Evolutionary conservation across 2,329 filamentous ascomycete genomes (phyloP).

Genomic region (Trichoderma aggressivum): DNA sequence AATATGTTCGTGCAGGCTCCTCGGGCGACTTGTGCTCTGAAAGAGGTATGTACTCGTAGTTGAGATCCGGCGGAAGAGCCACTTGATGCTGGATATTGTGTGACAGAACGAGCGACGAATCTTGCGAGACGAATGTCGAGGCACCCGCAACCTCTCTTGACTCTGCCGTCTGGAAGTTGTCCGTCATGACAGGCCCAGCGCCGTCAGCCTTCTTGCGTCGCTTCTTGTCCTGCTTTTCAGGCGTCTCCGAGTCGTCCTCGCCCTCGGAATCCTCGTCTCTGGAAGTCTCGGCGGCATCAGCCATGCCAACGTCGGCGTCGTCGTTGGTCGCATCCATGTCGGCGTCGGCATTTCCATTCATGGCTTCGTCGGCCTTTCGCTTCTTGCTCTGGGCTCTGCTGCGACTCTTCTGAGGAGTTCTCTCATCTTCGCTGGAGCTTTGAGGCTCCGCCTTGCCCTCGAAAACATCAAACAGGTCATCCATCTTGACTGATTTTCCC

Average conservation of each 20-base stretch:
- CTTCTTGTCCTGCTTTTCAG: conserved; percentile 58
- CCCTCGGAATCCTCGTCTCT: conserved; percentile 35
- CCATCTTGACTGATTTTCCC: conserved; percentile 47
- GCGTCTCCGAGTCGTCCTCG: conserved; percentile 41
- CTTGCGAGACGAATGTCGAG: conserved; percentile 62
- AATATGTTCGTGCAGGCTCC: conserved; percentile 77
- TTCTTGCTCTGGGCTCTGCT: conserved; percentile 70
- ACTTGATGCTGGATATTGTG: conserved; percentile 99
- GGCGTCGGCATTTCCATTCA: conserved; percentile 48
- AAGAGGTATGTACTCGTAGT: conserved; percentile 93
- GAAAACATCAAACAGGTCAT: conserved; percentile 81
- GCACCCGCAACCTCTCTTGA: conserved; percentile 84
- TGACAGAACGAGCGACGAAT: conserved; percentile 75
- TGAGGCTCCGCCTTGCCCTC: conserved; percentile 54
- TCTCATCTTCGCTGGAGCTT: conserved; percentile 45
- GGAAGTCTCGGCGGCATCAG: conserved; percentile 42
- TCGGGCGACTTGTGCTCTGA: conserved; percentile 89
- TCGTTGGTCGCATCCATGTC: conserved; percentile 21
- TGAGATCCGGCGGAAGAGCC: conserved; percentile 85
- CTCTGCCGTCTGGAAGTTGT: conserved; percentile 92
- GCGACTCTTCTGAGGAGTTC: conserved; percentile 46
- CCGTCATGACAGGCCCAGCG: conserved; percentile 75
- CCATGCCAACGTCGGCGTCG: conserved; percentile 33
- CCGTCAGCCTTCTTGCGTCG: conserved; percentile 62
- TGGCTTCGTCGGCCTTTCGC: conserved; percentile 76